These are phyloP conservation scores for Fusarium temperatum DNA, from an alignment of 2,329 filamentous ascomycete genomes.

Conservation along the genomic window DNA sequence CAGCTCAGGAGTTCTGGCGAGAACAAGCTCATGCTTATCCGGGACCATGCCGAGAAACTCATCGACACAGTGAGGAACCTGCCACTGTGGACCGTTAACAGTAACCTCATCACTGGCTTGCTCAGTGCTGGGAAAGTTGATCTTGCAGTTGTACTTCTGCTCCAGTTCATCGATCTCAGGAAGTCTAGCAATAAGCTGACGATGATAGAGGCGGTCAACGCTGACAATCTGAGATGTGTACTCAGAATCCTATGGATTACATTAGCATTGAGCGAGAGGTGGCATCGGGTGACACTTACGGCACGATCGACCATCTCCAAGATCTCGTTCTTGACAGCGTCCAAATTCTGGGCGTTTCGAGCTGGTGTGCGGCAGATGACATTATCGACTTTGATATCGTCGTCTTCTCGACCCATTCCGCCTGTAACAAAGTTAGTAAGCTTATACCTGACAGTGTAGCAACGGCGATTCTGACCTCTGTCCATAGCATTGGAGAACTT, in stretches of 20 bases:
- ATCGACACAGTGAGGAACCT: conserved; percentile 96
- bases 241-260: conserved; percentile 79
- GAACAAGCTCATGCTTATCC: conserved; percentile 90
- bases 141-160: conserved; percentile 99
- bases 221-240: conserved; percentile 94
- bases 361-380: conserved; percentile 98
- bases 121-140: conserved; percentile 96
- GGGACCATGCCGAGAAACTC: conserved; percentile 98
- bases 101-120: conserved; percentile 96
- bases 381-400: conserved; percentile 98
- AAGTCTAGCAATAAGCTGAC: conserved; percentile 89
- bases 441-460: neutral
- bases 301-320: conserved; percentile 99
- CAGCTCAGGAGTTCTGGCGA: conserved; percentile 79
- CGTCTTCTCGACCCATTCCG: conserved; percentile 90
- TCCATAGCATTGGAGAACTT: conserved; percentile 99
- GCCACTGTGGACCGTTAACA: conserved; percentile 96
- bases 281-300: conserved; percentile 56
- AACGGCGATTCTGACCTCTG: conserved; percentile 64
- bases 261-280: conserved; percentile 1
- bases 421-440: conserved; percentile 50
- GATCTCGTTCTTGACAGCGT: conserved; percentile 98
- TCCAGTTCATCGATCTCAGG: conserved; percentile 92
- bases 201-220: conserved; percentile 94
- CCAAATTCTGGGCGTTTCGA: conserved; percentile 94